Percentiles rank a stretch among this genome's conserved stretches.
Evolutionary conservation across 495 filamentous ascomycete species (phyloP).

Genomic region (Bacidia gigantensis): DNA sequence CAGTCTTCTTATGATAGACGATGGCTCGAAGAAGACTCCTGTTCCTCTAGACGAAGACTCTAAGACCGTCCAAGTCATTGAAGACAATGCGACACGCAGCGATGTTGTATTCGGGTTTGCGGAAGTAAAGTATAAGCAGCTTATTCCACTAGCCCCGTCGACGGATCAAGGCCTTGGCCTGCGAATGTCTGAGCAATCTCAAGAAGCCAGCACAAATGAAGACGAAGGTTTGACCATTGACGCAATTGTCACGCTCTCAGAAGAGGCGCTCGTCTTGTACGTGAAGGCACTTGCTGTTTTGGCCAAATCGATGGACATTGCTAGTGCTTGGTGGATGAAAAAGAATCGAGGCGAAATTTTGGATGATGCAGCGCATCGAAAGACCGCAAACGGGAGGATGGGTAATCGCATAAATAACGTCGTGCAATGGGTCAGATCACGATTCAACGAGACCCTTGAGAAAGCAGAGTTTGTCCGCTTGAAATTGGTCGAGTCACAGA

Average conservation of each 20-base stretch:
- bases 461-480: conserved; percentile 85
- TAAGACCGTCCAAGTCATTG: conserved; percentile 62
- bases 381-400: conserved; percentile 34
- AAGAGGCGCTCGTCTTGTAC: conserved; percentile 91
- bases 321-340: conserved; percentile 79
- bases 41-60: conserved; percentile 64
- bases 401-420: conserved; percentile 73
- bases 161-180: conserved; percentile 56
- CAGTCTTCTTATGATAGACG: conserved; percentile 48
- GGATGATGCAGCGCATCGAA: conserved; percentile 28
- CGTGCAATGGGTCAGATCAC: conserved; percentile 84
- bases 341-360: conserved; percentile 54
- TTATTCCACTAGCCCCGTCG: conserved; percentile 74
- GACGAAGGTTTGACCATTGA: conserved; percentile 71
- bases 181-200: conserved; percentile 33
- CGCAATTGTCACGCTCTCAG: conserved; percentile 71
- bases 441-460: conserved; percentile 92
- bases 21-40: conserved; percentile 46
- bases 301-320: conserved; percentile 93
- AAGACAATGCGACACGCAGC: conserved; percentile 80
- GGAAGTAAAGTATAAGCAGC: conserved; percentile 95
- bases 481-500: conserved; percentile 78
- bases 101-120: conserved; percentile 95
- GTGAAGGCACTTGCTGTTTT: conserved; percentile 83
- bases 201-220: conserved; percentile 25